phyloP scores from a whole-genome alignment of 331 rosid genomes.

The Pyrus hybrid region DNA sequence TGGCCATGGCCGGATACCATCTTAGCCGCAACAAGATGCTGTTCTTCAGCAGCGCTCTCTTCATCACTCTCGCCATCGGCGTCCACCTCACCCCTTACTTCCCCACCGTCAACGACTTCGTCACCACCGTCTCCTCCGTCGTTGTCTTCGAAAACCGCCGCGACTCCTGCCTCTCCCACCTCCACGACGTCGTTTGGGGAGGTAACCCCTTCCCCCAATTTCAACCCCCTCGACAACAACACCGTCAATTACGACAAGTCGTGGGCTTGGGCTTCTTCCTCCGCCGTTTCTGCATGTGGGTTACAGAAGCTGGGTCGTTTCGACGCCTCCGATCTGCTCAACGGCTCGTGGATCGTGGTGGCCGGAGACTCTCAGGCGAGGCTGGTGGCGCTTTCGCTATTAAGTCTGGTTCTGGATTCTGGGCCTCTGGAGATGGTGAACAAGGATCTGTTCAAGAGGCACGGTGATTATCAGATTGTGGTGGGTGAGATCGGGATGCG shows the following conservation, averaged over 20 bases:
- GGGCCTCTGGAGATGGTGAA: slow-evolving; percentile 32
- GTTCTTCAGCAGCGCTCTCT: too few relatives aligned
- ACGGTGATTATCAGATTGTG: slow-evolving; percentile 59
- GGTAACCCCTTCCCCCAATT: slow-evolving; percentile 24
- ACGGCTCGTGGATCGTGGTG: slow-evolving; percentile 84
- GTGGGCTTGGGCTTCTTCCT: slow-evolving; percentile 59
- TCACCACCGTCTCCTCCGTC: too few relatives aligned
- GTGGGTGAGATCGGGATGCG: slow-evolving; percentile 52
- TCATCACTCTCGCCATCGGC: too few relatives aligned
- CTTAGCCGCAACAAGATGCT: too few relatives aligned
- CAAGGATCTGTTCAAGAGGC: slow-evolving; percentile 56
- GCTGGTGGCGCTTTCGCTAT: slow-evolving; percentile 35
- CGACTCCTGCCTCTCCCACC: slow-evolving; percentile 54
- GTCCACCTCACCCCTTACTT: too few relatives aligned
- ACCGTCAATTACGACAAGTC: slow-evolving; percentile 42
- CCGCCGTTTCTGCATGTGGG: slow-evolving; percentile 40
- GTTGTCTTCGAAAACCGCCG: too few relatives aligned
- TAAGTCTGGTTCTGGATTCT: slow-evolving; percentile 46
- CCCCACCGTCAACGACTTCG: too few relatives aligned
- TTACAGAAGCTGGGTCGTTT: slow-evolving; percentile 49
- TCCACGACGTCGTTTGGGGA: slow-evolving; percentile 74
- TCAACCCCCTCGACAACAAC: slow-evolving; percentile 38
- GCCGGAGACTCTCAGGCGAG: slow-evolving; percentile 93
- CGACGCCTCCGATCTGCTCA: too few relatives aligned
- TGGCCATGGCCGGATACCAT: too few relatives aligned